Evolutionary conservation across 176 grass and related monocot species (phyloP).

Genomic region (Hsuehochloa calcarea): DNA sequence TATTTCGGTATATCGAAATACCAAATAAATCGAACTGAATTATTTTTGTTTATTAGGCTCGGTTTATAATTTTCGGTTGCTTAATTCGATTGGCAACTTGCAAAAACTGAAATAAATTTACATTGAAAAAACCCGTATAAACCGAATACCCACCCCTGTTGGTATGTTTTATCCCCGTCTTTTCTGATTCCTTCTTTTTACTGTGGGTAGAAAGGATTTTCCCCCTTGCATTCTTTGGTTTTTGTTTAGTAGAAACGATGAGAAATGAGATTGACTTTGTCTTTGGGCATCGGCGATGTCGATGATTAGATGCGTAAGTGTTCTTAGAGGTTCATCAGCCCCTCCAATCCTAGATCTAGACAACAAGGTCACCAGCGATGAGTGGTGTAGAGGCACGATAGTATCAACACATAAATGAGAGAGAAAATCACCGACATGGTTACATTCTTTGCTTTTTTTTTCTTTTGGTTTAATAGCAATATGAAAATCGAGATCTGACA

Average conservation of each 20-base stretch:
- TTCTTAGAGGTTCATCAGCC: not conserved
- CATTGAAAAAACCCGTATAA: too few species aligned
- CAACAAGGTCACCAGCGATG: not conserved
- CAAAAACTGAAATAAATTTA: too few species aligned
- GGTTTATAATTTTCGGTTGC: too few species aligned
- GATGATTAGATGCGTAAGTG: not conserved
- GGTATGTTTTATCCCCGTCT: not conserved
- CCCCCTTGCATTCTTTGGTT: not conserved
- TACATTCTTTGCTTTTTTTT: not conserved
- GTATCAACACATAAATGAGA: not conserved
- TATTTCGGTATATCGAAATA: too few species aligned
- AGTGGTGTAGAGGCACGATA: not conserved
- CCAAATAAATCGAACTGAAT: too few species aligned
- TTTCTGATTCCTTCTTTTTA: not conserved
- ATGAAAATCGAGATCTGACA: not conserved
- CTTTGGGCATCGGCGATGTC: rapidly evolving
- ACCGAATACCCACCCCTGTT: too few species aligned
- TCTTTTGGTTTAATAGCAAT: not conserved
- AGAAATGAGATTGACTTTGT: not conserved
- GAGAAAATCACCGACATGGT: not conserved
- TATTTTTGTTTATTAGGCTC: too few species aligned
- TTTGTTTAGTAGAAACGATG: not conserved
- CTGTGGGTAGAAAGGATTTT: not conserved
- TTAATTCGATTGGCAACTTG: too few species aligned
- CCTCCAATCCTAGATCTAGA: not conserved